These are phyloP conservation scores for Recurvomyces mirabilis DNA, from an alignment of 495 filamentous ascomycete species.

Conservation along the genomic window DNA sequence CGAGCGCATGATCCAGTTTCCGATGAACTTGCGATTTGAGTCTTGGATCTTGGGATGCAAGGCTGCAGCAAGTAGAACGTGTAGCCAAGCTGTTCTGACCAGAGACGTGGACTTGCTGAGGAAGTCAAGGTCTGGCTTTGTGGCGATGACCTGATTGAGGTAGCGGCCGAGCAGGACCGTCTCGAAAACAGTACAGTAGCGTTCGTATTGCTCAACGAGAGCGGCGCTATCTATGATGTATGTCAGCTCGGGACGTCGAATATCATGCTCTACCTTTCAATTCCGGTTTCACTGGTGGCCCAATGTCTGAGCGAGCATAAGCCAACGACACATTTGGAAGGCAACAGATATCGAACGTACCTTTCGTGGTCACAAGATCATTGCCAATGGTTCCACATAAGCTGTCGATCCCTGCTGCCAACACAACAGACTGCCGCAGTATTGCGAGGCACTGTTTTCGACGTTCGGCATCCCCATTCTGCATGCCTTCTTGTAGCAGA, in stretches of 20 bases:
- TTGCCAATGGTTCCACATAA: slow-evolving; percentile 14
- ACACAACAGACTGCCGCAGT: slow-evolving; percentile 28
- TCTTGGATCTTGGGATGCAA: slow-evolving; percentile 27
- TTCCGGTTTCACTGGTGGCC: too few species aligned
- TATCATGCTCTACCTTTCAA: not conserved
- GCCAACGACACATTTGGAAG: too few species aligned
- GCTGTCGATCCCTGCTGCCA: slow-evolving; percentile 4
- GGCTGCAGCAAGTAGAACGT: slow-evolving; percentile 23
- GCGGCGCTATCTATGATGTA: not conserved
- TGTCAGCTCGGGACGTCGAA: not conserved
- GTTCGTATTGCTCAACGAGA: slow-evolving; percentile 22
- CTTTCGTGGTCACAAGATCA: too few species aligned
- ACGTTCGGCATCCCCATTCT: slow-evolving; percentile 32
- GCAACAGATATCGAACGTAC: too few species aligned
- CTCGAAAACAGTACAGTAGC: slow-evolving; percentile 31
- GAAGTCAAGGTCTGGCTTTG: slow-evolving; percentile 25
- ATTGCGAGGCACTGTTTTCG: slow-evolving; percentile 37
- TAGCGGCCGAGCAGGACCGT: slow-evolving; percentile 32
- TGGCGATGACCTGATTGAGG: slow-evolving; percentile 32
- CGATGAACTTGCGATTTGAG: slow-evolving; percentile 30
- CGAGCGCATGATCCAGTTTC: slow-evolving; percentile 28
- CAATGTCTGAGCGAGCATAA: not conserved
- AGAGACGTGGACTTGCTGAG: slow-evolving; percentile 19
- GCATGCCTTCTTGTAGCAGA: slow-evolving; percentile 31
- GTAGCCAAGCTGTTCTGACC: slow-evolving; percentile 19